Conservation (phyloP, 2,329 filamentous ascomycete genomes). For the Eurotiales sp. region DNA sequence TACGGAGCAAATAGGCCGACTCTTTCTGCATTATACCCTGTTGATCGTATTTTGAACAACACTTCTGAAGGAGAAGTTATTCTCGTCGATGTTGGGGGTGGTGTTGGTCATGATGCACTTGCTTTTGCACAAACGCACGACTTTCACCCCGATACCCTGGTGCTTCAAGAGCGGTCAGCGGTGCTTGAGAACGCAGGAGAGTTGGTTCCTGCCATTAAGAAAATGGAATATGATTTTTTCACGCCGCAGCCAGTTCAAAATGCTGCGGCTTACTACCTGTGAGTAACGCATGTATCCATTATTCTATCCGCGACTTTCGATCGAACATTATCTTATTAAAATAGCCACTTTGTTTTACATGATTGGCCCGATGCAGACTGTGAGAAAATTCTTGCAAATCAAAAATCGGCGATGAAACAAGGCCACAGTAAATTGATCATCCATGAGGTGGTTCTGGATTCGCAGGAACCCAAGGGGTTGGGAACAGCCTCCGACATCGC, state of each 20-base stretch:
- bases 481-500: conserved; percentile 21
- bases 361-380: conserved; percentile 32
- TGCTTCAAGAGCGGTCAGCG: conserved; percentile 46
- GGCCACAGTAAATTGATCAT: conserved; percentile 30
- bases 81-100: conserved; percentile 21
- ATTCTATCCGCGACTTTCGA: neutral
- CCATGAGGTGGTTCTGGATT: conserved; percentile 24
- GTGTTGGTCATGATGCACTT: conserved; percentile 10
- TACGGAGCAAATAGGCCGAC: conserved; percentile 1
- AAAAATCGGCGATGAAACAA: conserved; percentile 19
- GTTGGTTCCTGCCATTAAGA: conserved; percentile 19
- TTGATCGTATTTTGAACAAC: neutral
- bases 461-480: conserved; percentile 33
- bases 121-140: conserved; percentile 33
- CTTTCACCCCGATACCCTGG: conserved; percentile 34
- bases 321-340: neutral
- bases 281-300: neutral
- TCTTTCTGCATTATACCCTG: conserved; percentile 6
- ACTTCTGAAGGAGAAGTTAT: neutral
- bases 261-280: conserved; percentile 16
- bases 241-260: conserved; percentile 45
- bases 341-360: conserved; percentile 31
- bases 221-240: conserved; percentile 46
- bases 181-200: conserved; percentile 27
- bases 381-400: conserved; percentile 28